phyloP scores from a whole-genome alignment of 2,329 filamentous ascomycete species.

The Huntiella moniliformis region DNA sequence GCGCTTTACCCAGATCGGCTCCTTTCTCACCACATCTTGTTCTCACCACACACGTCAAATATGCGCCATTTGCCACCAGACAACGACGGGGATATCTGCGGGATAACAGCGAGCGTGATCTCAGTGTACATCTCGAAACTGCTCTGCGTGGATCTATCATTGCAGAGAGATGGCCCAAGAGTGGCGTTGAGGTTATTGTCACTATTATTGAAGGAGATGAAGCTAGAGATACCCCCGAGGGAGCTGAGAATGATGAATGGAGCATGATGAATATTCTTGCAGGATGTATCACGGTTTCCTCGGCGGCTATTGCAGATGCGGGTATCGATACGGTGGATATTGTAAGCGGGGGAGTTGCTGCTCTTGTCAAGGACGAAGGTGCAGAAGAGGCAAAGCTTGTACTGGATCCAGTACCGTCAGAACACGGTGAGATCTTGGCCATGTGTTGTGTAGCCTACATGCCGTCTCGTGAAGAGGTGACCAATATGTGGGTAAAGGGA shows the following conservation, averaged over 20 bases:
- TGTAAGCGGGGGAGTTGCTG: conserved; percentile 75
- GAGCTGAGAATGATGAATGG: conserved; percentile 47
- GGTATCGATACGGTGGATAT: conserved; percentile 91
- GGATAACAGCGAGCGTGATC: conserved; percentile 69
- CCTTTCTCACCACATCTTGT: conserved; percentile 86
- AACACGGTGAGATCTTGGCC: conserved; percentile 59
- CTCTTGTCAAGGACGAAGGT: conserved; percentile 36
- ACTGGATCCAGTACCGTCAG: conserved; percentile 64
- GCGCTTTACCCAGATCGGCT: conserved; percentile 73
- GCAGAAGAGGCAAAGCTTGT: conserved; percentile 31
- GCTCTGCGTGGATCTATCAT: conserved; percentile 79
- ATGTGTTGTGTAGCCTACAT: conserved; percentile 85
- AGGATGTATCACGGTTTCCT: conserved; percentile 83
- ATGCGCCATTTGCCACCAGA: conserved; percentile 79
- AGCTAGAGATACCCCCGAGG: conserved; percentile 35
- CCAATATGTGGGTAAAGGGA: conserved; percentile 87
- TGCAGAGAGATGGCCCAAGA: conserved; percentile 95
- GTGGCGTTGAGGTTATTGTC: conserved; percentile 83
- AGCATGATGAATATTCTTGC: conserved; percentile 82
- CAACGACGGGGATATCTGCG: conserved; percentile 69
- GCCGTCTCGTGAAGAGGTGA: conserved; percentile 72
- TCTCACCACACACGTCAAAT: conserved; percentile 85
- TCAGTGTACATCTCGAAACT: conserved; percentile 80
- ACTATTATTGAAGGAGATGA: conserved; percentile 90
- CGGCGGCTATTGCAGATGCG: conserved; percentile 81